Percentiles rank a stretch among this genome's conserved stretches.
Evolutionary conservation across 192 early-diverging fungal species (phyloP).

Genomic region (Mycoemilia scoparia): DNA sequence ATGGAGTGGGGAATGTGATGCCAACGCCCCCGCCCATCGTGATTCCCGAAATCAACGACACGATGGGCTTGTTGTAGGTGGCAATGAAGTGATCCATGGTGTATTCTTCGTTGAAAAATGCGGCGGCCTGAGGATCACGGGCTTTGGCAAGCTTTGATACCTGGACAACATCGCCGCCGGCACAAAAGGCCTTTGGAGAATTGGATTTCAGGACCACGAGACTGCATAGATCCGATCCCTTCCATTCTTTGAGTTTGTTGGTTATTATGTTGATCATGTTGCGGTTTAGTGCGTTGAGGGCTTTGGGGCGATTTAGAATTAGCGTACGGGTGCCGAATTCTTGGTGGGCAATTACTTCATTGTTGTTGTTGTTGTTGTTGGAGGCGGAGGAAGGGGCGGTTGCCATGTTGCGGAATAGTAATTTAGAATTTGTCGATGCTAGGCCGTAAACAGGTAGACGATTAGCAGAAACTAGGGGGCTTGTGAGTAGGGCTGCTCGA

Average conservation of each 20-base stretch:
- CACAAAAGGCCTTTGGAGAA: conserved; percentile 70
- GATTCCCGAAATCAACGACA: conserved; percentile 74
- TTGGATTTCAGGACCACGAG: conserved; percentile 66
- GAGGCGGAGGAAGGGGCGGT: no score
- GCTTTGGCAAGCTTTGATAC: conserved; percentile 28
- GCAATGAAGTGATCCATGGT: conserved; percentile 81
- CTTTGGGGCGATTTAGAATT: conserved; percentile 60
- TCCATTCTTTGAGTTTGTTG: conserved; percentile 72
- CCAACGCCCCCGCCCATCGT: conserved; percentile 97
- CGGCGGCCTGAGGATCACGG: conserved; percentile 31
- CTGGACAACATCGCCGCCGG: conserved; percentile 63
- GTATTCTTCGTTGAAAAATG: conserved; percentile 88
- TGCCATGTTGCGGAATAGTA: no score
- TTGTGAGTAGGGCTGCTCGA: no score
- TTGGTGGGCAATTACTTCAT: no score
- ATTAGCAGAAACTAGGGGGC: no score
- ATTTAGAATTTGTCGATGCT: no score
- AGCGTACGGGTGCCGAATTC: conserved; percentile 43
- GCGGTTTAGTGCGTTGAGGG: conserved; percentile 69
- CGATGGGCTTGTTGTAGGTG: conserved; percentile 68
- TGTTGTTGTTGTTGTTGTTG: no score
- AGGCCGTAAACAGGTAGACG: no score
- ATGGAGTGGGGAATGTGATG: conserved; percentile 83
- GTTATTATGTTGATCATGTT: conserved; percentile 69
- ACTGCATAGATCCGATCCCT: conserved; percentile 70